Percentiles rank a stretch among this genome's conserved stretches.
Conservation (phyloP, 768 basidiomycete species). For the Coprinopsis marcescibilis region DNA sequence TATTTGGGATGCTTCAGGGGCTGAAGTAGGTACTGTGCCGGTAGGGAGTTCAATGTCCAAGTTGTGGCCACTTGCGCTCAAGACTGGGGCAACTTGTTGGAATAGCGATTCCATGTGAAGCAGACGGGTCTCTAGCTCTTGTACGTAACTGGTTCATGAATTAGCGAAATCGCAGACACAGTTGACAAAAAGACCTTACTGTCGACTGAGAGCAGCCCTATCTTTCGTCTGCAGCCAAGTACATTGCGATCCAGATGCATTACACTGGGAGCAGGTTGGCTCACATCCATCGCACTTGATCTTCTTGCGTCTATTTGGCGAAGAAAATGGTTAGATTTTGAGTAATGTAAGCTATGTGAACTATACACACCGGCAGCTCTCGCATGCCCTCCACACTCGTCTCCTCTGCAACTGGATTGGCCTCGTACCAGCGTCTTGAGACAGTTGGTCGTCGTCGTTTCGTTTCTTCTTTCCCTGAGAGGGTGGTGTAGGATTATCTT, state of each 20-base stretch:
- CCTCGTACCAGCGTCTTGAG: constrained; percentile 55
- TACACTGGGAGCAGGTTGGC: constrained; percentile 80
- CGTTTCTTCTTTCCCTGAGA: constrained; percentile 76
- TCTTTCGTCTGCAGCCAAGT: constrained; percentile 92
- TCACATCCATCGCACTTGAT: constrained; percentile 90
- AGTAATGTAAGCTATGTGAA: constrained; percentile 16
- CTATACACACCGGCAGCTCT: constrained; percentile 70
- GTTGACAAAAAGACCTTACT: constrained; percentile 45
- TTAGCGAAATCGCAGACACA: constrained; percentile 11
- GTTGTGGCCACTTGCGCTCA: constrained; percentile 19
- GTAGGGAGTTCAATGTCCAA: constrained; percentile 55
- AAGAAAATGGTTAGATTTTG: constrained; percentile 12
- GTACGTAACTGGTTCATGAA: constrained; percentile 61
- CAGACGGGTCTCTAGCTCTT: constrained; percentile 83
- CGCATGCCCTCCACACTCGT: constrained; percentile 87
- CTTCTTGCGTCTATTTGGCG: constrained; percentile 69
- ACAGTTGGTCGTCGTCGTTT: constrained; percentile 49
- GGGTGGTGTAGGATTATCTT: constrained; percentile 42
- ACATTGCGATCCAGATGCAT: constrained; percentile 67
- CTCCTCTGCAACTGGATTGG: constrained; percentile 73
- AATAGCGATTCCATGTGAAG: constrained; percentile 88
- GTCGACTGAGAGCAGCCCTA: constrained; percentile 82
- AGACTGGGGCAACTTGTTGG: constrained; percentile 71
- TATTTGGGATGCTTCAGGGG: constrained; percentile 30
- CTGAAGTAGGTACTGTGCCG: constrained; percentile 26